Base-by-base conservation (phyloP, 2,329 filamentous ascomycete genomes). In the Drechslerella coelobrocha region DNA sequence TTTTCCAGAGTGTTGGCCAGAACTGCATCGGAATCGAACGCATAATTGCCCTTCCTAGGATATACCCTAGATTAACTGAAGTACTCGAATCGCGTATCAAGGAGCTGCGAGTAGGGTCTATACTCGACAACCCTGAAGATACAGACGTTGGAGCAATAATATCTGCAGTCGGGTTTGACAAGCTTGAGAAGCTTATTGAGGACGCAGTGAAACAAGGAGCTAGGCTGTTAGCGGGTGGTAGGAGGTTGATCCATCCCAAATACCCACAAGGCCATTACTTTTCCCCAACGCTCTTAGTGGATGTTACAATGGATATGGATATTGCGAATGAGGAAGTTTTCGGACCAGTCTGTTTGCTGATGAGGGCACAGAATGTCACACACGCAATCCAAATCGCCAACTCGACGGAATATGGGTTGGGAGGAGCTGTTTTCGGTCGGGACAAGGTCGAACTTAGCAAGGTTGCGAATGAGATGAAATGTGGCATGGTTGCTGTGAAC, bases 1-100 rank as follows among this genome's bases (percentile, higher is more conserved):
- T 91, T 8, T 99, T 97, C 80, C 94, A 99, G 79, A 92, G 92
- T 55, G 89, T 92, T 14, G 94, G 94, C 0, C 94, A 99, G 79
- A 99, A 99, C 81, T 99, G 94, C 80, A 93, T 99, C 77, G 94
- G 94, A 61, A 93, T 97, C 74, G 94, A 99, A 81, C 89, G 94
- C 61, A 88, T 97, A 77, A 88, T 97, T 75, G 91, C 89, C 23
- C 84, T 90, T 14, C 88, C 91, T 1, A 82, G 81, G n/a, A 83
- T 90, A 55, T 96, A 97, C 81, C 83, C 89, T 72, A 82, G 82
- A 61, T 84, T 99, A 21, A 81, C 96, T 56, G 79, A 82, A 3
- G 83, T 87, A 71, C 85, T 99, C 19, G 84, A 86, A 55, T 88
- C 89, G 9, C 88, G 89, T 72, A 90, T 97, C 74, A 83, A 84